Percentiles rank a stretch among this genome's conserved stretches.
Evolutionary conservation across 192 early-diverging fungal species (phyloP).

Genomic region (Radiomyces spectabilis): DNA sequence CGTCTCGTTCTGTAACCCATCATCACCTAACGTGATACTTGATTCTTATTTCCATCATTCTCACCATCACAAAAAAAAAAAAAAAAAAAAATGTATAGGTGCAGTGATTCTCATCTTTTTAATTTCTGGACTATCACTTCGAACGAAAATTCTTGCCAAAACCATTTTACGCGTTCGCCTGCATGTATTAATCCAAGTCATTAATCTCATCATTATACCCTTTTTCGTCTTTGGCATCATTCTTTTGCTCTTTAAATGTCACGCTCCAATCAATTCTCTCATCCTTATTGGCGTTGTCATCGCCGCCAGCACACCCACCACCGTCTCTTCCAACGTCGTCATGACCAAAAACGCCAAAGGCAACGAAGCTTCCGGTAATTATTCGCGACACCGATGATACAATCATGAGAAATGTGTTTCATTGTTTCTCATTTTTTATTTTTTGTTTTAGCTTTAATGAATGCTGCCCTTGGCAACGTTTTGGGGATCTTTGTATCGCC

Average conservation of each 20-base stretch:
- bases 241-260: constrained; percentile 36
- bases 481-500: constrained; percentile 55
- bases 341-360: constrained; percentile 67
- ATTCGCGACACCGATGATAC: not conserved
- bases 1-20: not conserved
- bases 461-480: constrained; percentile 62
- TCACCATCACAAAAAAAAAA: not conserved
- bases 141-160: constrained; percentile 20
- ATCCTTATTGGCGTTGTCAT: constrained; percentile 58
- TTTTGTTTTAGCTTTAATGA: constrained; percentile 43
- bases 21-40: not conserved
- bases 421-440: not conserved
- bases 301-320: constrained; percentile 58
- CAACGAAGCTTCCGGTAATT: constrained; percentile 46
- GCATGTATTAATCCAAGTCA: constrained; percentile 54
- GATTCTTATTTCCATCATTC: not conserved
- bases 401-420: not conserved
- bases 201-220: constrained; percentile 55
- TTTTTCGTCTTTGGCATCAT: constrained; percentile 51
- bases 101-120: constrained; percentile 32
- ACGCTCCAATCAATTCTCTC: constrained; percentile 37
- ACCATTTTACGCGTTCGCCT: constrained; percentile 32
- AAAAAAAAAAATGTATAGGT: constrained; percentile 1
- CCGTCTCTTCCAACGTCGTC: constrained; percentile 69
- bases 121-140: constrained; percentile 29